Evolutionary conservation across 2,329 filamentous ascomycete genomes (phyloP).

Genomic region (Scedosporium aurantiacum): DNA sequence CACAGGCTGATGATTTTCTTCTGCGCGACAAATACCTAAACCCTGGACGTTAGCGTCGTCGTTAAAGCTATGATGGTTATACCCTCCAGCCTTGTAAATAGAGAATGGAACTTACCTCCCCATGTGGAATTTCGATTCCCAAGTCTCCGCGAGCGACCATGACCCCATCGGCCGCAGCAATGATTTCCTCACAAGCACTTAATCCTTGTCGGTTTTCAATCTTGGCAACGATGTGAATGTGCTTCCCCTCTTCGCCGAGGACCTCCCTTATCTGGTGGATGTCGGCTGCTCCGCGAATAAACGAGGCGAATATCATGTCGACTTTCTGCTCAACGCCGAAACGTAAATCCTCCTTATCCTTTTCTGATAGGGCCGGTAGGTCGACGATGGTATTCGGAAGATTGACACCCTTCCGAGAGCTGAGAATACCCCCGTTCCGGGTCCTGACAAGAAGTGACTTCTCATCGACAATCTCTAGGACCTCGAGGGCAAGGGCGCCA

Average conservation of each 20-base stretch:
- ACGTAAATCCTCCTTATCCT: conserved; percentile 74
- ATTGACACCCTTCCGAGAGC: conserved; percentile 89
- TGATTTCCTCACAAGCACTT: conserved; percentile 6
- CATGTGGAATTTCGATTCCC: conserved; percentile 27
- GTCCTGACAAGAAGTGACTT: conserved; percentile 78
- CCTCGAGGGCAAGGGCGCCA: conserved; percentile 92
- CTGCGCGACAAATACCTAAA: conserved; percentile 69
- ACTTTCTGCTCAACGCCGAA: conserved; percentile 91
- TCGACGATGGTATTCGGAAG: conserved; percentile 87
- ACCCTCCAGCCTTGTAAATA: not conserved
- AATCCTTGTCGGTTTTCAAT: conserved; percentile 62
- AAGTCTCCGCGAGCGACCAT: conserved; percentile 21
- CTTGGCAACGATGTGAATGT: conserved; percentile 94
- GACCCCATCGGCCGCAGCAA: conserved; percentile 2
- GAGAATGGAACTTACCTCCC: not conserved
- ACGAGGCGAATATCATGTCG: conserved; percentile 89
- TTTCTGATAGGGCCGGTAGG: conserved; percentile 80
- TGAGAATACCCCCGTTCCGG: conserved; percentile 86
- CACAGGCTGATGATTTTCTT: conserved; percentile 99
- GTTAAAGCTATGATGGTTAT: no score
- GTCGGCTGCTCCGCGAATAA: conserved; percentile 77
- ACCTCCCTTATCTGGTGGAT: conserved; percentile 76
- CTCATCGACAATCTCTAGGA: conserved; percentile 75
- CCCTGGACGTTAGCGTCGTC: not conserved
- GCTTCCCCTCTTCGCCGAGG: conserved; percentile 73